These are phyloP conservation scores for Nicotiana otophora DNA, from an alignment of 257 asterid genomes.

Conservation along the genomic window DNA sequence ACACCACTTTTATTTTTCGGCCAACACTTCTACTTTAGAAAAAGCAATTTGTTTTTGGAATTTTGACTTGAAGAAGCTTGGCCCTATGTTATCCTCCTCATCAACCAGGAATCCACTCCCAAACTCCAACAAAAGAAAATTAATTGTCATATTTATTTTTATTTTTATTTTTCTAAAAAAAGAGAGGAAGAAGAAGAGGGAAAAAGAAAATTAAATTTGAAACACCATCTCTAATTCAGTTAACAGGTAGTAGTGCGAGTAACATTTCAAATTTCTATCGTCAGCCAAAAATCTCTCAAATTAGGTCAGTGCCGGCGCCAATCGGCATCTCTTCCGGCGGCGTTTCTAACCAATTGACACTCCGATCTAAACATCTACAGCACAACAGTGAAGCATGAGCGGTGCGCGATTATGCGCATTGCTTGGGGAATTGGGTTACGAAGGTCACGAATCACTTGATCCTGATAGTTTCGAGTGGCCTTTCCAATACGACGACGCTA, in stretches of 20 bases:
- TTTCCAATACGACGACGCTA: slow-evolving; percentile 93
- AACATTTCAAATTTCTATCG: neutral
- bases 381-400: slow-evolving; percentile 35
- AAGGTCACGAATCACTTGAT: slow-evolving; percentile 66
- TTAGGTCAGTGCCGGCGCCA: slow-evolving; percentile 48
- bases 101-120: too few relatives aligned
- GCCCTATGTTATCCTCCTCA: too few relatives aligned
- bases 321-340: neutral
- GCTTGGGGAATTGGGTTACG: slow-evolving; percentile 77
- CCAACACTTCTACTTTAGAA: too few relatives aligned
- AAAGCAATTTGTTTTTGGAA: too few relatives aligned
- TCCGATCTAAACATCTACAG: neutral
- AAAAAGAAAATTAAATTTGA: slow-evolving; percentile 1
- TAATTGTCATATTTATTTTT: too few relatives aligned
- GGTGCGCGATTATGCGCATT: slow-evolving; percentile 72
- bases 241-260: neutral
- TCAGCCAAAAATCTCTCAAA: slow-evolving; percentile 8
- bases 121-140: too few relatives aligned
- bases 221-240: neutral
- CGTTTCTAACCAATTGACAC: neutral
- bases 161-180: too few relatives aligned
- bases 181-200: neutral
- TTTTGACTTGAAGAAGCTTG: too few relatives aligned
- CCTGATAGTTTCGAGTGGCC: slow-evolving; percentile 99
- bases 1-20: too few relatives aligned